Conservation (phyloP, 2,329 filamentous ascomycete genomes). For the Didymella pomorum region DNA sequence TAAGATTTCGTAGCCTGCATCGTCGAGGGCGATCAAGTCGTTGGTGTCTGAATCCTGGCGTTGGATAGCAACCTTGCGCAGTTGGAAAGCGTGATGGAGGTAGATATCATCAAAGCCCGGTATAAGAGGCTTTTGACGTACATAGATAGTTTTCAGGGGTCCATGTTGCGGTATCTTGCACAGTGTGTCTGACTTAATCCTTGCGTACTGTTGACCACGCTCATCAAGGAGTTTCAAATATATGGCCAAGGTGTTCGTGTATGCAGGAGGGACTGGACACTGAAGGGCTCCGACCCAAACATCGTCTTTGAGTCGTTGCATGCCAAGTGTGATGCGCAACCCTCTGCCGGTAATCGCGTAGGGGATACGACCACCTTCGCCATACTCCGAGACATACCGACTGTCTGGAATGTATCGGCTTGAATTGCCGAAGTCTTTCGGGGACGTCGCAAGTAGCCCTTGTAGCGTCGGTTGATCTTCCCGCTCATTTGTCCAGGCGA, state of each 20-base stretch:
- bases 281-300: background rate
- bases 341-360: background rate
- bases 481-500: background rate
- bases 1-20: background rate
- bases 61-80: background rate
- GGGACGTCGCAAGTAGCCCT: background rate
- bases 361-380: background rate
- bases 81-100: background rate
- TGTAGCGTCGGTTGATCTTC: background rate
- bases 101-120: background rate
- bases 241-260: background rate
- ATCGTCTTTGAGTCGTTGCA: background rate
- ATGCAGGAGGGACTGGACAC: background rate
- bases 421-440: background rate
- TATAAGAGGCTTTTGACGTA: background rate
- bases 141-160: background rate
- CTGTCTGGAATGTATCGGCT: background rate
- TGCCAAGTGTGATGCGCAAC: background rate
- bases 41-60: background rate
- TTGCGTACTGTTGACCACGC: background rate
- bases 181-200: background rate
- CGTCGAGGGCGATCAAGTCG: background rate
- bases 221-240: background rate
- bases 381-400: background rate
- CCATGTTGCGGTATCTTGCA: background rate